A percentile compares a stretch with the other conserved stretches of the same genome.
These are phyloP conservation scores for Curvularia lunata DNA, from an alignment of 2,329 filamentous ascomycete genomes.

Conservation along the genomic window DNA sequence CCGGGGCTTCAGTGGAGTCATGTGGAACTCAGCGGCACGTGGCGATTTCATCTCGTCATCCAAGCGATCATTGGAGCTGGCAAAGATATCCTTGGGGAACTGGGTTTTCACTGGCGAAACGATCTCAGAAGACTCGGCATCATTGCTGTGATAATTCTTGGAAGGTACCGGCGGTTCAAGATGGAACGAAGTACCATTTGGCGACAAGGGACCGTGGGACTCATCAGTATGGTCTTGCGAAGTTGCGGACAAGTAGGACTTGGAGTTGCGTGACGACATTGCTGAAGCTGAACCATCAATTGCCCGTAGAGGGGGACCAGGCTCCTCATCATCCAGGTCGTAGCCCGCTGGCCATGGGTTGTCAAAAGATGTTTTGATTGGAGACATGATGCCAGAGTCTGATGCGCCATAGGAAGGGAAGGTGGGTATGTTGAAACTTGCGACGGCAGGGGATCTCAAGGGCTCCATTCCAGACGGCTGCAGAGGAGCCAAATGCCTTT, in stretches of 20 bases:
- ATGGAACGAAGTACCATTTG: conserved; percentile 28
- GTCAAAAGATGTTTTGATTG: conserved; percentile 41
- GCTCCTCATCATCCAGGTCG: conserved; percentile 24
- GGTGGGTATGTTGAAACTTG: conserved; percentile 22
- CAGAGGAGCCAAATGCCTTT: conserved; percentile 26
- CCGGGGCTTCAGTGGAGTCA: conserved; percentile 45
- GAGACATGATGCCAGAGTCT: conserved; percentile 35
- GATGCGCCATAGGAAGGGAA: conserved; percentile 22
- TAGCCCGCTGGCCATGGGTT: conserved; percentile 39
- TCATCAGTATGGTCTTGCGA: conserved; percentile 18
- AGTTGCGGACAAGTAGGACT: conserved; percentile 27
- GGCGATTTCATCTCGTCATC: conserved; percentile 48
- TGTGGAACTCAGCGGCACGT: conserved; percentile 46
- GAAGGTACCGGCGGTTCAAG: conserved; percentile 8
- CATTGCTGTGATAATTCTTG: background rate
- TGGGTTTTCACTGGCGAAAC: conserved; percentile 50
- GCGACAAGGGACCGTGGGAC: conserved; percentile 28
- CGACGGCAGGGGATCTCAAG: conserved; percentile 39
- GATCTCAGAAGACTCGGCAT: conserved; percentile 22
- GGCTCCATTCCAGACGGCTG: conserved; percentile 31
- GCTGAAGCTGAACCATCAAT: conserved; percentile 19
- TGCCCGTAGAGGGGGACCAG: conserved; percentile 17
- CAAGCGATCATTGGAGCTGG: conserved; percentile 35
- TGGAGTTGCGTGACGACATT: conserved; percentile 35
- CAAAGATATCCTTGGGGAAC: conserved; percentile 45